Percentiles rank a stretch among this genome's conserved stretches.
These are phyloP conservation scores for Cercospora zeina DNA, from an alignment of 2,329 filamentous ascomycete species.

Conservation along the genomic window DNA sequence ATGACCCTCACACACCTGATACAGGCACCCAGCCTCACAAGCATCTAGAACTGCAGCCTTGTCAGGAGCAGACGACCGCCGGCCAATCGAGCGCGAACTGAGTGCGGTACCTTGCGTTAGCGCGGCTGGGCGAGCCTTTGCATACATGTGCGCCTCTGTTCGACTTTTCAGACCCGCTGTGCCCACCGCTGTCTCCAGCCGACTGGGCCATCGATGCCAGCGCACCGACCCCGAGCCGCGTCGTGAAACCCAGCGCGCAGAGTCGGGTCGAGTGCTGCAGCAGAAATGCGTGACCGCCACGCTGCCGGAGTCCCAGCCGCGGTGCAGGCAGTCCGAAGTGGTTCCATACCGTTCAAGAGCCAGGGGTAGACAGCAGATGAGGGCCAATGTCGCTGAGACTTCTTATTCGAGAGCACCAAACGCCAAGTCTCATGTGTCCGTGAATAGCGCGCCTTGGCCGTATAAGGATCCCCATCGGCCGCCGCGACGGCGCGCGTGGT, in stretches of 20 bases:
- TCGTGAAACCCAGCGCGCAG: constrained; percentile 6
- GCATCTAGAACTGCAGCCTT: constrained; percentile 14
- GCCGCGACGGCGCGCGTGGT: constrained; percentile 10
- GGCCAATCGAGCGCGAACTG: constrained; percentile 10
- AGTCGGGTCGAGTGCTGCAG: background rate
- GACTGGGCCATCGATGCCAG: constrained; percentile 1
- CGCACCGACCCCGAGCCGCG: constrained; percentile 7
- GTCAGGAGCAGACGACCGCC: constrained; percentile 14
- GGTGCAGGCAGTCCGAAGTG: constrained; percentile 11
- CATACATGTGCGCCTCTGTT: constrained; percentile 2
- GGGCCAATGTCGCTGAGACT: constrained; percentile 13
- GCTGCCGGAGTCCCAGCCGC: background rate
- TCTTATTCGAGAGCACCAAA: constrained; percentile 13
- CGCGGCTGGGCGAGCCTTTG: constrained; percentile 15
- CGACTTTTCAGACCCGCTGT: background rate
- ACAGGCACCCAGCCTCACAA: constrained; percentile 2
- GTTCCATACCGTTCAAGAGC: constrained; percentile 9
- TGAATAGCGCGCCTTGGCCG: constrained; percentile 21
- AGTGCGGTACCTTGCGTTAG: constrained; percentile 15
- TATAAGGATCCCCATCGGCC: constrained; percentile 20
- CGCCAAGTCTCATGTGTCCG: constrained; percentile 16
- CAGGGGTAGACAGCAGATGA: constrained; percentile 10
- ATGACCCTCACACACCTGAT: background rate
- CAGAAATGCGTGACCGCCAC: constrained; percentile 1
- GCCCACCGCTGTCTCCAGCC: background rate